Evolutionary conservation across 116 monocot species (phyloP), one percentile per base, ranked within the genome.

Genomic region (Posidonia oceanica): DNA sequence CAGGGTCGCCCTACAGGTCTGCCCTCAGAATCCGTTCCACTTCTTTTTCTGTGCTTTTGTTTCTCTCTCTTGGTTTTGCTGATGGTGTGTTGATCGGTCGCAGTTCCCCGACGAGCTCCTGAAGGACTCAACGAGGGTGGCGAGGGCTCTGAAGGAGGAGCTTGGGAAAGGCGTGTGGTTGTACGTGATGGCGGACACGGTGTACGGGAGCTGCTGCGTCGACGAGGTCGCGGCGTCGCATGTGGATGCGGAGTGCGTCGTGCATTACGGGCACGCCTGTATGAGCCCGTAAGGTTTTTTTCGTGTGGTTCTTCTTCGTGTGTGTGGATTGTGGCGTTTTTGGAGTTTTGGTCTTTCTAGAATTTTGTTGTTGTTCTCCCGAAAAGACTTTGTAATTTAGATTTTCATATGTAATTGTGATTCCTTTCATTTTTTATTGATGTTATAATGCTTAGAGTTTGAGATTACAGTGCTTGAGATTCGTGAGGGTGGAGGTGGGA

Each of bases 181-280:
- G 54, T 97, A 76, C 72, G 92, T 92, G 53, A 87, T 97, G 92
- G 97, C 92, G 7, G 97, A 97, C 80, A 89, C 97, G 17, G 80
- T 87, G 8, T 97, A 92, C 52, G 92, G 89, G 3, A 92, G 93
- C 68, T 97, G 97, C 79, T 97, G 97, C 69, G 85, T 92, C 16
- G 97, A 97, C 66, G 97, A 97, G 82, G 71, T 97, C 29, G 92
- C 78, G 4, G 97, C 97, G 0, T 82, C 89, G 0, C 92, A 92
- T 56, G 85, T 92, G 12, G 87, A 79, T 36, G 97, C 97, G 0
- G 83, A 97, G 14, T 97, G 92, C 54, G 85, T 92, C 37, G 82
- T 97, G 38, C 97, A 97, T 68, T 97, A 89, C 48, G 97, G 97
- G n/a, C 97, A 89, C 59, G 89, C 97, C 44, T 97, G 97, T 69